Percentiles rank a stretch among this genome's conserved stretches.
phyloP scores from a whole-genome alignment of 192 early-diverging fungal species.

The Chytriomyces hyalinus region DNA sequence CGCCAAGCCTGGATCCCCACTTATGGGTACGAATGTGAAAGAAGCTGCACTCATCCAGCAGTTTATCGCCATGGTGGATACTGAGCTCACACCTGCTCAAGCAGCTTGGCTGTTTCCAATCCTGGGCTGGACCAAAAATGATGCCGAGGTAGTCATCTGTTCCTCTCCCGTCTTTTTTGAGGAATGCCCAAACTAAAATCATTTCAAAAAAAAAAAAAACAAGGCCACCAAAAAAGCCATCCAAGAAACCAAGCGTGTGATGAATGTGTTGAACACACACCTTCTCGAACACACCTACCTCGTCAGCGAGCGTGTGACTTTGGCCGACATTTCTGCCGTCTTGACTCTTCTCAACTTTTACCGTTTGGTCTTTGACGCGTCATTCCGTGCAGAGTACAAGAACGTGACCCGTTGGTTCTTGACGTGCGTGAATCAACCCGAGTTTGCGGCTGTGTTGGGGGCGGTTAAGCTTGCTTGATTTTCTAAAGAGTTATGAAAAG shows the following conservation, averaged over 20 bases:
- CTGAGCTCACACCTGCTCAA: conserved; percentile 50
- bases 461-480: conserved; percentile 47
- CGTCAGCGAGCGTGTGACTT: conserved; percentile 87
- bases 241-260: conserved; percentile 64
- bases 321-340: conserved; percentile 83
- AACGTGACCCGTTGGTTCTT: conserved; percentile 92
- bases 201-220: neutral
- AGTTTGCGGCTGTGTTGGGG: conserved; percentile 82
- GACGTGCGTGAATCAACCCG: conserved; percentile 79
- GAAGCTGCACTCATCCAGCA: conserved; percentile 56
- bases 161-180: neutral
- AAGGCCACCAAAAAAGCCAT: conserved; percentile 69
- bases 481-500: neutral
- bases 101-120: conserved; percentile 58
- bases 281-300: conserved; percentile 86
- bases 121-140: conserved; percentile 43
- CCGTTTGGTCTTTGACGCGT: conserved; percentile 66
- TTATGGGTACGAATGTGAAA: conserved; percentile 50
- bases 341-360: conserved; percentile 60
- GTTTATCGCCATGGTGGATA: conserved; percentile 54
- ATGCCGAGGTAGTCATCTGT: conserved; percentile 30
- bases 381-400: conserved; percentile 81
- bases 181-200: neutral
- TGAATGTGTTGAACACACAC: conserved; percentile 76
- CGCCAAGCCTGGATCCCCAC: conserved; percentile 42